Percentiles rank a stretch among this genome's conserved stretches.
Conservation (phyloP, 192 early-diverging fungal species). For the Mortierella alpina region DNA sequence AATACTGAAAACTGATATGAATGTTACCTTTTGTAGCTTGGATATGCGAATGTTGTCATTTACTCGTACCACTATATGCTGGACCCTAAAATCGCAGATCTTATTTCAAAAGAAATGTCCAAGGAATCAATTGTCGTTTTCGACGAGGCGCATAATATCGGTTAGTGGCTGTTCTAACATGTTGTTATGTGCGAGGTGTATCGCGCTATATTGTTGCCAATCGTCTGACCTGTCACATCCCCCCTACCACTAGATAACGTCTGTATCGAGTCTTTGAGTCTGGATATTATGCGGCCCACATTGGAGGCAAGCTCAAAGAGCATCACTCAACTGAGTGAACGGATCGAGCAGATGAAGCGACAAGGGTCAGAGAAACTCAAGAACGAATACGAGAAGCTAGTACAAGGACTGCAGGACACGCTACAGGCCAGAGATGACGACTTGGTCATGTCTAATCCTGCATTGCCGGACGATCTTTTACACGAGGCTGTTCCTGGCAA, state of each 20-base stretch:
- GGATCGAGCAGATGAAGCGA: constrained; percentile 85
- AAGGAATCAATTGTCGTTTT: constrained; percentile 98
- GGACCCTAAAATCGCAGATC: constrained; percentile 99
- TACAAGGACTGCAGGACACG: constrained; percentile 86
- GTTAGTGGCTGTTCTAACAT: constrained; percentile 48
- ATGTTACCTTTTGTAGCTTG: constrained; percentile 60
- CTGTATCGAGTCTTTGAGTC: constrained; percentile 96
- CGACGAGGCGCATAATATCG: constrained; percentile 99
- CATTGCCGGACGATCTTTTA: constrained; percentile 92
- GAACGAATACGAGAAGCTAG: constrained; percentile 89
- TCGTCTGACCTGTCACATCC: not conserved
- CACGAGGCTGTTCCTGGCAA: constrained; percentile 96
- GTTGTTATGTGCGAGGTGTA: too few species aligned
- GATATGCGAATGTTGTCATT: constrained; percentile 95
- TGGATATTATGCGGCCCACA: constrained; percentile 92
- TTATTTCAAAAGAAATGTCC: constrained; percentile 95
- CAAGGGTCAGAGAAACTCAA: constrained; percentile 90
- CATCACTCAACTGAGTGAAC: constrained; percentile 73
- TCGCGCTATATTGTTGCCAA: too few species aligned
- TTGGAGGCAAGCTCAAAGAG: constrained; percentile 91
- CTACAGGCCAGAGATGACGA: constrained; percentile 83
- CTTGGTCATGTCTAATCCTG: constrained; percentile 93
- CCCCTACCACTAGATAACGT: constrained; percentile 82
- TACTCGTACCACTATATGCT: constrained; percentile 99
- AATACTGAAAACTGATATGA: not conserved